Percentiles rank a stretch among this genome's conserved stretches.
Conservation (phyloP, 2,329 filamentous ascomycete genomes). For the Chalara sp. region DNA sequence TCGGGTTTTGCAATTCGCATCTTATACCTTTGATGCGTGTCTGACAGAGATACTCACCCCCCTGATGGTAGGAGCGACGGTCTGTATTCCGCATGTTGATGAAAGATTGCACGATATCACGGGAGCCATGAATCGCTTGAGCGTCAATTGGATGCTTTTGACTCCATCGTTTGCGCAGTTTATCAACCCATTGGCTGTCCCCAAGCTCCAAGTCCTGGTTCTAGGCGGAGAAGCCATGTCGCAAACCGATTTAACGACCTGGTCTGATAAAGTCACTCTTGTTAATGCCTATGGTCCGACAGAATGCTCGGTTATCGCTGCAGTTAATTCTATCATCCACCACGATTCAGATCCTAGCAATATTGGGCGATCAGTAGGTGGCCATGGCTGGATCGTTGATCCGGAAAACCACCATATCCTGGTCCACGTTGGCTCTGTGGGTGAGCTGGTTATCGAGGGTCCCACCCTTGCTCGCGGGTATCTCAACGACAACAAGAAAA, state of each 20-base stretch:
- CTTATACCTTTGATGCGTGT: conserved; percentile 29
- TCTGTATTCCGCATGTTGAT: conserved; percentile 34
- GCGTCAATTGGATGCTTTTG: conserved; percentile 19
- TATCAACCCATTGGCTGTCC: conserved; percentile 16
- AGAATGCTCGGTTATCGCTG: too few species aligned
- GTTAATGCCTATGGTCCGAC: conserved; percentile 38
- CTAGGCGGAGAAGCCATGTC: conserved; percentile 30
- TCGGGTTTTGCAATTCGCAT: conserved; percentile 26
- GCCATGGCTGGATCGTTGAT: not conserved
- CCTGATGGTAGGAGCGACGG: conserved; percentile 31
- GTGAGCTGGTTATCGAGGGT: not conserved
- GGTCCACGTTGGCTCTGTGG: not conserved
- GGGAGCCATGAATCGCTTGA: conserved; percentile 20
- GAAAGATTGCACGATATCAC: conserved; percentile 31
- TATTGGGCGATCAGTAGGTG: too few species aligned
- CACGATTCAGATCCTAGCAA: too few species aligned
- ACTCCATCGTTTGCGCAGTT: conserved; percentile 26
- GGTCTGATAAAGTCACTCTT: conserved; percentile 30
- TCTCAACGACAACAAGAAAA: too few species aligned
- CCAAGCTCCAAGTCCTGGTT: conserved; percentile 16
- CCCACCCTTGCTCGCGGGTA: too few species aligned
- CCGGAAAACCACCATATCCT: not conserved
- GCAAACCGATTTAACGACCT: conserved; percentile 30
- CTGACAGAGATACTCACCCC: conserved; percentile 19
- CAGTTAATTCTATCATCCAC: too few species aligned